A percentile compares a stretch with the other conserved stretches of the same genome.
These are phyloP conservation scores for Solanum chiquidenum DNA, from an alignment of 257 asterid genomes.

Conservation along the genomic window DNA sequence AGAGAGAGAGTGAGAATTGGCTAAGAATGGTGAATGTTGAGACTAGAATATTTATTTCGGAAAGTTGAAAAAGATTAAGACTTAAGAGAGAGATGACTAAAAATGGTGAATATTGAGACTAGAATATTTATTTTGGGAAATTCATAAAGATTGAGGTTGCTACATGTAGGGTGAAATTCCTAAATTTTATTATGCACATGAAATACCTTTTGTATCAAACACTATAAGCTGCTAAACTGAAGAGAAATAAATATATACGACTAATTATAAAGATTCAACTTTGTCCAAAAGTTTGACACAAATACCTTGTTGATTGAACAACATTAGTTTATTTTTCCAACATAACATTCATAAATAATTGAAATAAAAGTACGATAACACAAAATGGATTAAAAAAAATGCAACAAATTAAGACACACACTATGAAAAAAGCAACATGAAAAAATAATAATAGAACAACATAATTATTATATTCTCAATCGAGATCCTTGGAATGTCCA, in stretches of 20 bases:
- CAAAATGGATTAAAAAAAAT: not conserved
- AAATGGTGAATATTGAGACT: not conserved
- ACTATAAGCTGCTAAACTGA: not conserved
- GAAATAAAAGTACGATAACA: not conserved
- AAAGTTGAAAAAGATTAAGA: too few relatives aligned
- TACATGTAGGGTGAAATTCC: not conserved
- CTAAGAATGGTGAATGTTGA: too few relatives aligned
- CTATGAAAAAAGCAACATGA: not conserved
- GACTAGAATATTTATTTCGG: too few relatives aligned
- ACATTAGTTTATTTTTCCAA: not conserved
- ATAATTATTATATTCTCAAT: not conserved
- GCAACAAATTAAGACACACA: not conserved
- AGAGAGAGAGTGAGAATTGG: too few relatives aligned
- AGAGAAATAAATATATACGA: not conserved
- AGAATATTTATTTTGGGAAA: not conserved
- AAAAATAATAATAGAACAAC: not conserved
- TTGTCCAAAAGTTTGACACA: not conserved
- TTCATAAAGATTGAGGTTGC: not conserved
- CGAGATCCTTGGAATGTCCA: not conserved
- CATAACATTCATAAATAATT: not conserved
- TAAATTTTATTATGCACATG: not conserved
- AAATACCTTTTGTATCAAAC: not conserved
- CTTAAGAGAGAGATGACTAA: not conserved
- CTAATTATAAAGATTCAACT: not conserved
- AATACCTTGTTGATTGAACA: not conserved